Conservation (phyloP, 495 filamentous ascomycete genomes). For the Aspergillus wentii region DNA sequence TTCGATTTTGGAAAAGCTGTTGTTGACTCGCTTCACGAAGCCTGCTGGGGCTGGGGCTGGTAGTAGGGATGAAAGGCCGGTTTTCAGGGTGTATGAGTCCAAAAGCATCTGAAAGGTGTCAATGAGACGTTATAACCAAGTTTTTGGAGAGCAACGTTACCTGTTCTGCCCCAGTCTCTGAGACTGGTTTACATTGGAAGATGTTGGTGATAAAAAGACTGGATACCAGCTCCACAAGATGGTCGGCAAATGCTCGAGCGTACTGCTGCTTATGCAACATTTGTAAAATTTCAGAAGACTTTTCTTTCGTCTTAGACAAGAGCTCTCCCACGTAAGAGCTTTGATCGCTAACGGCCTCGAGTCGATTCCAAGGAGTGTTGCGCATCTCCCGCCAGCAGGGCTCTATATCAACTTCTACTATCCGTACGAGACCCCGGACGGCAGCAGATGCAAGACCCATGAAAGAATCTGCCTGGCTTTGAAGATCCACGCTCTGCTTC, state of each 20-base stretch:
- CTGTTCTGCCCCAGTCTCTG: slow-evolving; percentile 94
- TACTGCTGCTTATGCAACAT: slow-evolving; percentile 90
- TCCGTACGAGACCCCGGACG: slow-evolving; percentile 75
- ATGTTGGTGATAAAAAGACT: slow-evolving; percentile 76
- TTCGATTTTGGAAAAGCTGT: slow-evolving; percentile 80
- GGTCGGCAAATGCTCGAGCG: slow-evolving; percentile 89
- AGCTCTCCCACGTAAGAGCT: slow-evolving; percentile 87
- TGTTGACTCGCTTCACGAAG: slow-evolving; percentile 85
- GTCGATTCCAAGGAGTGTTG: slow-evolving; percentile 89
- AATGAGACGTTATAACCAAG: neutral
- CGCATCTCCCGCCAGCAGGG: slow-evolving; percentile 95
- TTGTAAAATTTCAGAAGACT: slow-evolving; percentile 65
- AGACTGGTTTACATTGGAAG: slow-evolving; percentile 83
- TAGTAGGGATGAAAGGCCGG: slow-evolving; percentile 54
- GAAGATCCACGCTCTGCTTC: slow-evolving; percentile 72
- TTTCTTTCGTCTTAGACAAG: slow-evolving; percentile 62
- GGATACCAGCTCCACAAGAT: slow-evolving; percentile 80
- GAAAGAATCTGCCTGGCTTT: slow-evolving; percentile 89
- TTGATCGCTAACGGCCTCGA: slow-evolving; percentile 93
- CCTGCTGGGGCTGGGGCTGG: slow-evolving; percentile 48
- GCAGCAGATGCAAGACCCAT: slow-evolving; percentile 91
- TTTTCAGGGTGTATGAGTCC: slow-evolving; percentile 87
- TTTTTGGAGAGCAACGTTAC: slow-evolving; percentile 27
- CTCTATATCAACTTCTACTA: slow-evolving; percentile 77
- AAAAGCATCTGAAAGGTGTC: slow-evolving; percentile 67